Evolutionary conservation across 352 stramenopile species (phyloP), one percentile per base, ranked within the genome.

Genomic region (Nothophytophthora sp.): DNA sequence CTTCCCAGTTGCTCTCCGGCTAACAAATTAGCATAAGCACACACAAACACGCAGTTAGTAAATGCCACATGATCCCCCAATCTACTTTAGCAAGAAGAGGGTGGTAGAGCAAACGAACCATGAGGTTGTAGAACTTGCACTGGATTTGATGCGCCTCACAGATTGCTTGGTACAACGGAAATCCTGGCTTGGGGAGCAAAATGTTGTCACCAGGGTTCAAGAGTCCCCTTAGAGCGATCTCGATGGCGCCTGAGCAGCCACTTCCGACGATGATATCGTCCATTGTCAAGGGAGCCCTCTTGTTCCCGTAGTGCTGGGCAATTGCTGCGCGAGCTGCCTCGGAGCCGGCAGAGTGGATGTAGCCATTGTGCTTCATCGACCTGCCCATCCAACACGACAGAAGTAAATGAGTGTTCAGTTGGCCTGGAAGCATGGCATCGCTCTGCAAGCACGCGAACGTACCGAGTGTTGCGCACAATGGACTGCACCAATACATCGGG

Each of bases 101-200:
- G 34, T 29, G 15, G n/a, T 23, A 33, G 29, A 33, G 4, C 5
- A 25, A n/a, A 39, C 54, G 24, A 32, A 82, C 74, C 39, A 83
- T 63, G 11, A 93, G 58, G 54, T 94, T 76, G 74, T 99, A 99
- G 50, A 96, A 95, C 32, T 86, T 74, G 30, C 92, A 95, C 33
- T 91, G 66, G 43, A 97, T 95, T 55, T 96, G 92, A 52, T 98
- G 79, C 27, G 87, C 92, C 53, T 96, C 81, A 9, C 88, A 94
- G 50, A 99, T 95, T 12, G 97, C 92, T 68, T 98, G 81, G 67
- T 99, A 99, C 4, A 99, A 54, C 25, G 95, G 87, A 74, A 99
- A 99, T 7, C 88, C 92, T 6, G 96, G 96, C 49, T 91, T 83
- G 0, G 96, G 96, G 7, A 99, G 76, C 20, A 99, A 62, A 10